Percentiles rank a stretch among this genome's conserved stretches.
phyloP scores from a whole-genome alignment of 768 basidiomycete genomes.

The Panaeolus papilionaceus region DNA sequence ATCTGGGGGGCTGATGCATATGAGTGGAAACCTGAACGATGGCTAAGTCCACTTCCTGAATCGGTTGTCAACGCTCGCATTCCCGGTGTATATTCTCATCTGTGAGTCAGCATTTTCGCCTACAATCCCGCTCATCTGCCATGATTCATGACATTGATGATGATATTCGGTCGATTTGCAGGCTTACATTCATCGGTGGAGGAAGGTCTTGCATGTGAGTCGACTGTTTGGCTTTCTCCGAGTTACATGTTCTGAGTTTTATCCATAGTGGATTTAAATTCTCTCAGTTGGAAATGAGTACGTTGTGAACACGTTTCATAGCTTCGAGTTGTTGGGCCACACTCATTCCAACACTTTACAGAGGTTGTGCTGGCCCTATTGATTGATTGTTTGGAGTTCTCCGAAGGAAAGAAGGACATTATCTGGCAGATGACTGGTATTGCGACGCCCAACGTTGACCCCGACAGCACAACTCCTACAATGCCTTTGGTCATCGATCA shows the following conservation, averaged over 20 bases:
- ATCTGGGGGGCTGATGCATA: slow-evolving; percentile 50
- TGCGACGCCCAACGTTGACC: slow-evolving; percentile 25
- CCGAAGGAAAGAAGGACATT: slow-evolving; percentile 28
- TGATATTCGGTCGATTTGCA: neutral
- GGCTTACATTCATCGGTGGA: slow-evolving; percentile 46
- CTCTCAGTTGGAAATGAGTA: slow-evolving; percentile 4
- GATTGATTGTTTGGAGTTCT: slow-evolving; percentile 32
- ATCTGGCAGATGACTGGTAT: slow-evolving; percentile 32
- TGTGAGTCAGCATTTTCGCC: slow-evolving; percentile 18
- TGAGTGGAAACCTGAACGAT: slow-evolving; percentile 55
- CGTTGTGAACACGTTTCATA: neutral
- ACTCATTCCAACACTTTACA: slow-evolving; percentile 4
- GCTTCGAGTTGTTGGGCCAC: neutral
- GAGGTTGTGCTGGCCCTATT: slow-evolving; percentile 31
- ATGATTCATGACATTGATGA: neutral
- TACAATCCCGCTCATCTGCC: neutral
- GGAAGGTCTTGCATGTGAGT: slow-evolving; percentile 51
- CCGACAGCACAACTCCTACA: neutral
- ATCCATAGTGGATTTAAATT: slow-evolving; percentile 19
- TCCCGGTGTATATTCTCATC: slow-evolving; percentile 28
- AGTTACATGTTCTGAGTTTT: neutral
- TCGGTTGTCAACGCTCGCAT: slow-evolving; percentile 21
- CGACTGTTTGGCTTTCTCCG: neutral
- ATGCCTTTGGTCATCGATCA: neutral
- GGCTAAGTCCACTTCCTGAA: slow-evolving; percentile 35